Base-by-base conservation (phyloP, 345 rosid genomes). In the Erysimum cheiranthoides region DNA sequence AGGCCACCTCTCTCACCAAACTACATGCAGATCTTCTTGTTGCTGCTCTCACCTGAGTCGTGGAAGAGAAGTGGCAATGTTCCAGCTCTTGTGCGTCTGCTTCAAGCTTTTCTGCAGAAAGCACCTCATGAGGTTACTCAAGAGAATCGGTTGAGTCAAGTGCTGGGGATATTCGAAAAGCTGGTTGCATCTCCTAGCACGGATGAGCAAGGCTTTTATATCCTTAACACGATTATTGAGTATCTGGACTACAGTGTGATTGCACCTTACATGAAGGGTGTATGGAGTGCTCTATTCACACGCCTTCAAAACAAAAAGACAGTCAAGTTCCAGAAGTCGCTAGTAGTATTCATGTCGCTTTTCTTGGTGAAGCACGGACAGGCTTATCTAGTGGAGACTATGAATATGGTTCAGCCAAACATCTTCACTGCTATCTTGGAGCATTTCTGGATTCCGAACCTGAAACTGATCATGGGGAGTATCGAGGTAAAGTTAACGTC, bases 61-160 rank as follows among this genome's bases (percentile, higher is more conserved):
- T 96, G 99, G 99, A 93, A 81, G 66, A 87, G 89, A 85, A 79
- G 88, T 67, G 88, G 97, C 32, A 93, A 96, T 71, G 98, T 96
- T 53, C 99, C 99, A 47, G 99, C 99, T 2, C 97, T 96, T 68
- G 99, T 96, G 51, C 99, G 99, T 65, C 78, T 96, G 68, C 99
- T 96, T 64, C 99, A 91, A 76, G 98, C 99, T 63, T 93, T 91
- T 83, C 97, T 96, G 75, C 96, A 93, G 81, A 92, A 96, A 82
- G 90, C 91, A 27, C 92, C 98, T 7, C 82, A 78, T 61, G 97
- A 96, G 81, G 82, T 94, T 60, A 81, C 80, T 76, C 92, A 86
- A 71, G 99, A 86, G 80, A 94, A 86, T 70, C 85, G 89, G 68
- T 82, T 96, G 59, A 81, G 76, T 70, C 84, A 86, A 84, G 96